Conservation (phyloP, 2,329 filamentous ascomycete species). For the Dactylellina drechsleri region DNA sequence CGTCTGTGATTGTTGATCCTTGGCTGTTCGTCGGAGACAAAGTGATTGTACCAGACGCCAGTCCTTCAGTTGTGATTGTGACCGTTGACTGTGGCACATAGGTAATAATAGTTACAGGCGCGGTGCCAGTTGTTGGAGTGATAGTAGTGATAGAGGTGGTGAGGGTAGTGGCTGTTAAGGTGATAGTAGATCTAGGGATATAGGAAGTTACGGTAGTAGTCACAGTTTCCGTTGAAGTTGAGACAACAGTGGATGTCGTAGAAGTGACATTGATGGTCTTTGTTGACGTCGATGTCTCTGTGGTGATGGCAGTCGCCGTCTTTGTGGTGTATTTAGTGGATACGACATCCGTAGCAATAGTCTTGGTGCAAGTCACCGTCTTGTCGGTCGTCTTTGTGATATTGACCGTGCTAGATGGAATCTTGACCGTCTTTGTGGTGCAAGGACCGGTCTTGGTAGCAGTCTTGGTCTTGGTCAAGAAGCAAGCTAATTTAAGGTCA, state of each 20-base stretch:
- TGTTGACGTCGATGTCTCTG: neutral
- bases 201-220: slow-evolving; percentile 5
- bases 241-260: neutral
- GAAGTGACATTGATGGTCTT: neutral
- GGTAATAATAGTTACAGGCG: neutral
- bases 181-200: neutral
- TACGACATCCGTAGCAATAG: neutral
- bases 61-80: neutral
- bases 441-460: neutral
- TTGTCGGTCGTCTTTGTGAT: neutral
- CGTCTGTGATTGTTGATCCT: no score
- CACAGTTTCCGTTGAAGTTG: neutral
- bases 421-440: slow-evolving; percentile 6
- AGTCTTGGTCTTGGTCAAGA: slow-evolving; percentile 3
- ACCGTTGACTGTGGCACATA: neutral
- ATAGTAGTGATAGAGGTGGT: neutral
- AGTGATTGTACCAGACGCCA: neutral
- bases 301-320: neutral
- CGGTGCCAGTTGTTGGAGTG: neutral
- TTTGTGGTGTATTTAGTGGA: slow-evolving; percentile 3
- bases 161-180: neutral
- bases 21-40: neutral
- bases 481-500: neutral
- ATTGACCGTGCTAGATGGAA: neutral
- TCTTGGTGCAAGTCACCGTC: slow-evolving; percentile 6